Percentiles rank a stretch among this genome's conserved stretches.
phyloP scores from a whole-genome alignment of 306 rosid species.

The Castanopsis chinensis region DNA sequence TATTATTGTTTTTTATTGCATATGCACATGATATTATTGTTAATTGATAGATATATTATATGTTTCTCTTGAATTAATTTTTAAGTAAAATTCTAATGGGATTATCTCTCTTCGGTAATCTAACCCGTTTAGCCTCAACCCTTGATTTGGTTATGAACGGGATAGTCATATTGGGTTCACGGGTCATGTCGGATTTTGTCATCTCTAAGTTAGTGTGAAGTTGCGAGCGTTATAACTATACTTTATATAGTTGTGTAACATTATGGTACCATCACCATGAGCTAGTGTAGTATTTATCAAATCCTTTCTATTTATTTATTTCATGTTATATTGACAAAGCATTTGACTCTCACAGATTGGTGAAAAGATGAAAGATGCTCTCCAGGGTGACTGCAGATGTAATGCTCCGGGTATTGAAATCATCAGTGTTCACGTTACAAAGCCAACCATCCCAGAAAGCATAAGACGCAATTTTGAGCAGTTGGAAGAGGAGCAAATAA shows the following conservation, averaged over 20 bases:
- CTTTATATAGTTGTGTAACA: background rate
- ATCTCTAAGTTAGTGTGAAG: background rate
- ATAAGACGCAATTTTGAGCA: conserved; percentile 73
- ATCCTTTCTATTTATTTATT: background rate
- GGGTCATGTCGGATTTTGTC: too few species aligned
- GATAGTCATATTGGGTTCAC: too few species aligned
- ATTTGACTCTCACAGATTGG: conserved; percentile 61
- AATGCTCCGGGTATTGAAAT: conserved; percentile 96
- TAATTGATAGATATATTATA: too few species aligned
- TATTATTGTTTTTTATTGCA: too few species aligned
- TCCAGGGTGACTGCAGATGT: conserved; percentile 84
- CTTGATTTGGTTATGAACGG: too few species aligned
- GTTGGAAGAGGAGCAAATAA: conserved; percentile 97
- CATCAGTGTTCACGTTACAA: conserved; percentile 82
- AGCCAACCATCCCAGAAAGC: conserved; percentile 81
- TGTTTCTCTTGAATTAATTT: too few species aligned
- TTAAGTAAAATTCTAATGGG: too few species aligned
- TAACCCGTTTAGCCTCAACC: too few species aligned
- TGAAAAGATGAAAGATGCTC: conserved; percentile 94
- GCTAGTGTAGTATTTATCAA: background rate
- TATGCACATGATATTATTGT: too few species aligned
- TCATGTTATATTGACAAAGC: conserved; percentile 6
- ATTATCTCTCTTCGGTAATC: too few species aligned
- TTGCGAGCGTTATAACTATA: background rate
- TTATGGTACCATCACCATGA: background rate